These are phyloP conservation scores for Bryoglossum gracile DNA, from an alignment of 495 filamentous ascomycete species.

Conservation along the genomic window DNA sequence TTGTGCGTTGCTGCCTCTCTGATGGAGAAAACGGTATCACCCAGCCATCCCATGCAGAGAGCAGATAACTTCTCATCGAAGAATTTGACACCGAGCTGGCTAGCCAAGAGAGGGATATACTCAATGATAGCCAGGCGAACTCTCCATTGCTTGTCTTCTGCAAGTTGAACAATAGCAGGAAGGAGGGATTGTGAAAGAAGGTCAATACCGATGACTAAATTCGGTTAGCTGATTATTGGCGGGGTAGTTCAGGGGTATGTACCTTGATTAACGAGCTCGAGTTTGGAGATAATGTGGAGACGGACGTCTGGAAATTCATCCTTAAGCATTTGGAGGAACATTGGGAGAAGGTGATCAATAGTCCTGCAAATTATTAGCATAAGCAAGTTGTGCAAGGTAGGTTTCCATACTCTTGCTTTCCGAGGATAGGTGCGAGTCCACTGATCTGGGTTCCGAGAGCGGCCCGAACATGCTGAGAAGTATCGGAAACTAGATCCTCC, in stretches of 20 bases:
- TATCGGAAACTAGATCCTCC: constrained; percentile 91
- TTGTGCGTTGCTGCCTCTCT: constrained; percentile 95
- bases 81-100: constrained; percentile 93
- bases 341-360: constrained; percentile 90
- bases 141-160: constrained; percentile 99
- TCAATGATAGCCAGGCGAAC: constrained; percentile 97
- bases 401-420: constrained; percentile 84
- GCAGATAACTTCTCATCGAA: constrained; percentile 95
- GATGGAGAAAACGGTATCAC: constrained; percentile 97
- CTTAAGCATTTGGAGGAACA: constrained; percentile 99
- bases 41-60: constrained; percentile 99
- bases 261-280: constrained; percentile 97
- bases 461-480: constrained; percentile 92
- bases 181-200: constrained; percentile 92
- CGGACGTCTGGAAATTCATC: constrained; percentile 98
- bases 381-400: not conserved
- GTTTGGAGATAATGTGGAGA: constrained; percentile 96
- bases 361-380: constrained; percentile 40
- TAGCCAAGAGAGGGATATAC: constrained; percentile 94
- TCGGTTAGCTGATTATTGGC: constrained; percentile 8
- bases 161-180: constrained; percentile 94
- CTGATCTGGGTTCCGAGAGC: constrained; percentile 95
- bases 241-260: constrained; percentile 16
- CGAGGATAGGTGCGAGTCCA: constrained; percentile 91
- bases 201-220: constrained; percentile 89